Evolutionary conservation across 306 rosid species (phyloP).

Genomic region (Quercus mongolica): DNA sequence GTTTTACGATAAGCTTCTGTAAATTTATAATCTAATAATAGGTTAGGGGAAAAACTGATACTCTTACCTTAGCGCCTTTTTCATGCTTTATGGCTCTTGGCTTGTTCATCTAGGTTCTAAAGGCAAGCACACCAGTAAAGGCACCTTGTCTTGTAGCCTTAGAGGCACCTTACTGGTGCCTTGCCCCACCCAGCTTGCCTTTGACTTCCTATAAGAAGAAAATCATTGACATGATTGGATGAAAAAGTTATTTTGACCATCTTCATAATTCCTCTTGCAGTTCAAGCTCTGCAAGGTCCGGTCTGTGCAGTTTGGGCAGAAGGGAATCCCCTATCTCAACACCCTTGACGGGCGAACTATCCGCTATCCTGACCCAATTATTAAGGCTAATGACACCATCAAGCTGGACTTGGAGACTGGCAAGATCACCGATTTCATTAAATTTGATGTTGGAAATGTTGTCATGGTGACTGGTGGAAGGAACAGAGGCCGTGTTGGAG

Average conservation of each 20-base stretch:
- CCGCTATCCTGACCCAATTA: constrained; percentile 83
- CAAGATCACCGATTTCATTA: constrained; percentile 65
- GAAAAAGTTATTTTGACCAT: neutral
- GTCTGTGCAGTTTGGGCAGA: constrained; percentile 80
- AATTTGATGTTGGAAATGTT: constrained; percentile 74
- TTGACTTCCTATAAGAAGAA: no score
- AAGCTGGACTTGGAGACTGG: constrained; percentile 70
- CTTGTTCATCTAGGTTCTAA: no score
- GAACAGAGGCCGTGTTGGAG: constrained; percentile 77
- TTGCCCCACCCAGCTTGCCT: no score
- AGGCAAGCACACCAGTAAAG: no score
- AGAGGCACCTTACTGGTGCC: no score
- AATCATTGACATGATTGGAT: neutral
- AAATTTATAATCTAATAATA: no score
- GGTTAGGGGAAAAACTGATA: no score
- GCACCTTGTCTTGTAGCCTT: no score
- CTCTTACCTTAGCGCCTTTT: no score
- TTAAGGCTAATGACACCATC: constrained; percentile 79
- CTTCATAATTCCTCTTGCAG: constrained; percentile 27
- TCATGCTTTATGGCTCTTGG: no score
- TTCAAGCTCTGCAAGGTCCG: constrained; percentile 78
- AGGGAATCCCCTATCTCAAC: constrained; percentile 75
- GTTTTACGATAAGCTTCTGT: no score
- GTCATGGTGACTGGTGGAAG: constrained; percentile 87
- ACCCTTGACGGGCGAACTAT: constrained; percentile 83